These are phyloP conservation scores for Globisporangium acanthophoron DNA, from an alignment of 352 stramenopile species.

Conservation along the genomic window DNA sequence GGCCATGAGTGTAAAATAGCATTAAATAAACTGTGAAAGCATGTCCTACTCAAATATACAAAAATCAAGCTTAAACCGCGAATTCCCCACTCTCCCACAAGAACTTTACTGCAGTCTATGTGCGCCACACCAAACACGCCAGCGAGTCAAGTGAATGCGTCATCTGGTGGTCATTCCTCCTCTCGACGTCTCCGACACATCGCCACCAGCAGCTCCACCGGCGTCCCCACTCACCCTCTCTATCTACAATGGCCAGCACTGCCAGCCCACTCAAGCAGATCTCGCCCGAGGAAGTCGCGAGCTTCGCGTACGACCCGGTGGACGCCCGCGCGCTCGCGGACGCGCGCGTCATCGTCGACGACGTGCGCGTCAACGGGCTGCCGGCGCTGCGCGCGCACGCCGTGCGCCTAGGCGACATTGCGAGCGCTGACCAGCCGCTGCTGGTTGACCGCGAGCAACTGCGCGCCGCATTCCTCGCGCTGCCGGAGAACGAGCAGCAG, in stretches of 20 bases:
- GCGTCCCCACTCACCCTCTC: no score
- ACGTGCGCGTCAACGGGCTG: conserved; percentile 45
- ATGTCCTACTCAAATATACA: neutral
- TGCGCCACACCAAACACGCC: neutral
- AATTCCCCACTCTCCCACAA: neutral
- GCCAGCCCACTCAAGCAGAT: conserved; percentile 69
- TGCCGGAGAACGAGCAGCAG: conserved; percentile 61
- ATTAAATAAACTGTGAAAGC: no score
- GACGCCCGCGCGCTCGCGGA: conserved; percentile 55
- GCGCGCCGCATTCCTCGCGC: conserved; percentile 76
- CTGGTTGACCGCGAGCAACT: conserved; percentile 63
- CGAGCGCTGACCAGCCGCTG: conserved; percentile 29
- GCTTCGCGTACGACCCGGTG: conserved; percentile 79
- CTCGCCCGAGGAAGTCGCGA: conserved; percentile 51
- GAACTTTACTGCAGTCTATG: neutral
- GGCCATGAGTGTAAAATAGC: no score
- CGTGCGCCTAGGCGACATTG: conserved; percentile 59
- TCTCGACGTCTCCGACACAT: neutral
- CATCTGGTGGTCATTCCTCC: neutral
- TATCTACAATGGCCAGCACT: conserved; percentile 1
- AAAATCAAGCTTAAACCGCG: neutral
- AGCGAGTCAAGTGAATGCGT: no score
- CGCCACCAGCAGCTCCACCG: neutral
- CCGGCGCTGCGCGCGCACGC: conserved; percentile 51
- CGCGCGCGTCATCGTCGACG: conserved; percentile 61